Conservation (phyloP, 306 rosid genomes). For the Vigna hirtella region DNA sequence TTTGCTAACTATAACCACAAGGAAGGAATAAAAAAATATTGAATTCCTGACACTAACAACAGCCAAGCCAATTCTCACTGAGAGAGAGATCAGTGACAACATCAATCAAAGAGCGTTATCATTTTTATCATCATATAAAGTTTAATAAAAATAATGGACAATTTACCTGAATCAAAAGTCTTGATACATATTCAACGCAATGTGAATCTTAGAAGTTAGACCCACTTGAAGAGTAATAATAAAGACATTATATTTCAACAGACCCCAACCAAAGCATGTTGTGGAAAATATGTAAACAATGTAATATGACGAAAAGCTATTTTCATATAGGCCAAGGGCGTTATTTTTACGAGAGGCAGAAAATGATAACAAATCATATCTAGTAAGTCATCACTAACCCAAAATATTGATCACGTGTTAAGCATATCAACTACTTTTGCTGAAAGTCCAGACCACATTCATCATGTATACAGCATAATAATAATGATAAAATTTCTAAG, state of each 20-base stretch:
- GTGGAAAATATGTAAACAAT: constrained; percentile 14
- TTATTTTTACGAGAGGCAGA: neutral
- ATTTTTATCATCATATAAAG: neutral
- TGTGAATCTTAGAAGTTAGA: neutral
- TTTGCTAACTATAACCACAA: constrained; percentile 75
- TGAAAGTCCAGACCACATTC: constrained; percentile 26
- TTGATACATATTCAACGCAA: neutral
- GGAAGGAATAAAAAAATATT: constrained; percentile 42
- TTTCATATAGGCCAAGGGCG: constrained; percentile 15
- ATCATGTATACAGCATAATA: constrained; percentile 33
- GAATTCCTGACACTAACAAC: constrained; percentile 32
- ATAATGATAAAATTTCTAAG: constrained; percentile 25
- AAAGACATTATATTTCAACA: too few relatives aligned
- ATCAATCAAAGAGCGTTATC: constrained; percentile 1
- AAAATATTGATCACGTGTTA: constrained; percentile 23
- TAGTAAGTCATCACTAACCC: constrained; percentile 10
- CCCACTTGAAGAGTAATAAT: too few relatives aligned
- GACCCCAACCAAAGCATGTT: constrained; percentile 11
- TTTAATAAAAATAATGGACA: neutral
- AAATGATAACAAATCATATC: constrained; percentile 9
- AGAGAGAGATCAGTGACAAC: neutral
- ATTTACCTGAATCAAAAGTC: constrained; percentile 27
- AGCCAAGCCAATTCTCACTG: constrained; percentile 9
- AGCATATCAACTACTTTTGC: constrained; percentile 26
- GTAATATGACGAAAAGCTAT: constrained; percentile 25